Evolutionary conservation across 805 yeast genomes (phyloP).

Genomic region (Kodamaea neixiangensis): DNA sequence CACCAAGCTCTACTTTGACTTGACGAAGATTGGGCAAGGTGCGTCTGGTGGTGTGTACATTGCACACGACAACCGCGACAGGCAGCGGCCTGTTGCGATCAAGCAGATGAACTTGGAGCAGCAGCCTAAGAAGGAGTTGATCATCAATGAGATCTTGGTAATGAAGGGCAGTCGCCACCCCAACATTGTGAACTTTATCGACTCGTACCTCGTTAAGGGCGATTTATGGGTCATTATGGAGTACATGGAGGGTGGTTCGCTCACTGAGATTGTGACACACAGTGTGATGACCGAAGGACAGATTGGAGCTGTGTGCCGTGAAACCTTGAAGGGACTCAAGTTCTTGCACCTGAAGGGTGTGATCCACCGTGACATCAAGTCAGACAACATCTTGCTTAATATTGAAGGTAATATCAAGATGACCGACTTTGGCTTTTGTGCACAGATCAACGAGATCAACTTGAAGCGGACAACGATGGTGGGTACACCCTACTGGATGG

Average conservation of each 20-base stretch:
- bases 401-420: constrained; percentile 86
- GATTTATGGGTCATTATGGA: constrained; percentile 98
- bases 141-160: constrained; percentile 91
- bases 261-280: constrained; percentile 94
- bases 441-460: constrained; percentile 72
- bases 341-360: constrained; percentile 91
- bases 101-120: constrained; percentile 94
- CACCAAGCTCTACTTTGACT: constrained; percentile 59
- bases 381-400: constrained; percentile 86
- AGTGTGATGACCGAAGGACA: constrained; percentile 89
- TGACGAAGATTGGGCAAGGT: constrained; percentile 94
- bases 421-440: constrained; percentile 97
- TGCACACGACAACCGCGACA: constrained; percentile 61
- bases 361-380: constrained; percentile 93
- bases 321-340: constrained; percentile 80
- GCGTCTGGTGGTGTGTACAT: constrained; percentile 97
- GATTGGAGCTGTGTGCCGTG: constrained; percentile 92
- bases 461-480: constrained; percentile 96
- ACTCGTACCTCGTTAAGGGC: constrained; percentile 69
- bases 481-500: constrained; percentile 99
- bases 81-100: constrained; percentile 75
- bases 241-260: constrained; percentile 97
- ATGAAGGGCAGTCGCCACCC: constrained; percentile 91
- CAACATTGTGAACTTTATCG: constrained; percentile 92
- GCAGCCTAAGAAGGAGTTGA: constrained; percentile 94